Conservation (phyloP, 2,329 filamentous ascomycete species). For the Chrysoporthe puriensis region DNA sequence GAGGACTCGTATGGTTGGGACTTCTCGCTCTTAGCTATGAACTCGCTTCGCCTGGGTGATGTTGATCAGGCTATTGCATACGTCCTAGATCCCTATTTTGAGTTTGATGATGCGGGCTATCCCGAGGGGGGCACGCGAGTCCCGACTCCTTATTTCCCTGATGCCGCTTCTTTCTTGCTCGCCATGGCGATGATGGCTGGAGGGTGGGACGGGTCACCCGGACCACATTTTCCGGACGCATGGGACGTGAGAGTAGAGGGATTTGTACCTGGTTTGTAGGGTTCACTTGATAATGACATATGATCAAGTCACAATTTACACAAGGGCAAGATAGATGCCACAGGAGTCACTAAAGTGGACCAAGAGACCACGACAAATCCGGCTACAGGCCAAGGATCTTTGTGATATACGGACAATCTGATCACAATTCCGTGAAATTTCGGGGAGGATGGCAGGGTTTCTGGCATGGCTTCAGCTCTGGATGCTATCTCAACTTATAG, state of each 20-base stretch:
- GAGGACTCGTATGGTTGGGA: slow-evolving; percentile 49
- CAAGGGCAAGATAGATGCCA: no score
- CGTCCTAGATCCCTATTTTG: slow-evolving; percentile 53
- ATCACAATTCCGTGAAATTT: no score
- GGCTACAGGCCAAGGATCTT: no score
- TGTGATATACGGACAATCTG: no score
- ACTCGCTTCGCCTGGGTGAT: slow-evolving; percentile 45
- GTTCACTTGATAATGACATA: not conserved
- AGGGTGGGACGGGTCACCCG: slow-evolving; percentile 56
- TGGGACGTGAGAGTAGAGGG: slow-evolving; percentile 55
- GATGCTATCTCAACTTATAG: no score
- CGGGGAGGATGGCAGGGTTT: no score
- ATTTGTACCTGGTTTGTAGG: slow-evolving; percentile 45
- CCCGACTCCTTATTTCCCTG: slow-evolving; percentile 62
- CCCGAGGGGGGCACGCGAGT: slow-evolving; percentile 55
- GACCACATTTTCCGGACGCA: slow-evolving; percentile 48
- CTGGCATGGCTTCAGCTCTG: not conserved
- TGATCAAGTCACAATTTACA: no score
- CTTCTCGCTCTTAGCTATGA: slow-evolving; percentile 51
- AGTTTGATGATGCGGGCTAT: slow-evolving; percentile 61
- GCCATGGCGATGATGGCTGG: slow-evolving; percentile 61
- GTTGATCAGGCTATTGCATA: slow-evolving; percentile 44
- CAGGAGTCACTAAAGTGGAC: no score
- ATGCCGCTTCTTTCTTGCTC: slow-evolving; percentile 51
- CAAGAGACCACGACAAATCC: no score